Percentiles rank a stretch among this genome's conserved stretches.
phyloP scores from a whole-genome alignment of 2,329 filamentous ascomycete species.

The Dactylellina leptospora region DNA sequence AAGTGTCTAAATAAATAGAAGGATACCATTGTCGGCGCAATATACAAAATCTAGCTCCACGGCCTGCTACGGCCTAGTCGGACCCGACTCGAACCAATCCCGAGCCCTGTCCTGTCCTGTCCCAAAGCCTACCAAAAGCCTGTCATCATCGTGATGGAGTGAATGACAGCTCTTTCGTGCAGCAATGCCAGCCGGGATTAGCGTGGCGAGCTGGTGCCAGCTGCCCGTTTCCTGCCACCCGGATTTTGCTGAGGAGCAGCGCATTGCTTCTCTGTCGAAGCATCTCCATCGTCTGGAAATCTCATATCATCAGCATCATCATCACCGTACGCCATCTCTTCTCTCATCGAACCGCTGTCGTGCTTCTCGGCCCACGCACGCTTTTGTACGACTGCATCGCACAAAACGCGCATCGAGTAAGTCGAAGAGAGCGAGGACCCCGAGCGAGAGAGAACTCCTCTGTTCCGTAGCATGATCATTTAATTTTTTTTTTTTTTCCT shows the following conservation, averaged over 20 bases:
- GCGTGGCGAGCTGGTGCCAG: conserved; percentile 5
- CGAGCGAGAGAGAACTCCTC: conserved; percentile 26
- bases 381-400: conserved; percentile 34
- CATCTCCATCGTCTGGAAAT: not conserved
- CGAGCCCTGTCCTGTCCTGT: conserved; percentile 12
- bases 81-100: conserved; percentile 32
- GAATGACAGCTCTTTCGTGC: conserved; percentile 1
- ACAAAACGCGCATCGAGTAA: conserved; percentile 37
- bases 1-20: no score
- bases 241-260: conserved; percentile 31
- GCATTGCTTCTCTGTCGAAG: conserved; percentile 26
- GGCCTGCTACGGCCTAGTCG: not conserved
- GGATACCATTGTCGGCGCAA: no score
- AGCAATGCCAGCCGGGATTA: conserved; percentile 18
- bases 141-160: conserved; percentile 7
- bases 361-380: conserved; percentile 5
- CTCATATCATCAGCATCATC: conserved; percentile 20
- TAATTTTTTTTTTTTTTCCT: conserved; percentile 20
- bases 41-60: no score
- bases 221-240: conserved; percentile 43
- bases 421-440: conserved; percentile 35
- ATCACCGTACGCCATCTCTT: conserved; percentile 32
- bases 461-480: no score
- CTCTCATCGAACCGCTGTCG: conserved; percentile 29
- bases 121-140: no score